These are phyloP conservation scores for Jatropha curcas DNA, from an alignment of 345 rosid species.

Conservation along the genomic window DNA sequence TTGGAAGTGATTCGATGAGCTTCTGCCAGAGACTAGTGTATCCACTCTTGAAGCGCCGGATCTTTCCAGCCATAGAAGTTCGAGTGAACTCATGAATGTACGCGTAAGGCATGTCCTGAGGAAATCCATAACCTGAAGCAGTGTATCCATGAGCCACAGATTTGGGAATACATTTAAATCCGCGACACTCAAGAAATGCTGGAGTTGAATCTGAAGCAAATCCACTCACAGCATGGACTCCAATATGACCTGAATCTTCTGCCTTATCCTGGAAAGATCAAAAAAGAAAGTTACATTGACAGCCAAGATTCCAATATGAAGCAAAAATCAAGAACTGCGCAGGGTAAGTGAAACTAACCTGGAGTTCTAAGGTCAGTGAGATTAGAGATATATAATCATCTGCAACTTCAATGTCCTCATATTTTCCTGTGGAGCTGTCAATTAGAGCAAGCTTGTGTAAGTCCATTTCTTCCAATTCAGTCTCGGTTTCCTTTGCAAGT, in stretches of 20 bases:
- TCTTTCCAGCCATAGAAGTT: slow-evolving; percentile 77
- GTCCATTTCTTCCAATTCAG: slow-evolving; percentile 63
- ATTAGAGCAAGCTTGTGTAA: slow-evolving; percentile 62
- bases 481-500: slow-evolving; percentile 53
- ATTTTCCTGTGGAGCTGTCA: slow-evolving; percentile 51
- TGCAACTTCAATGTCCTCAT: slow-evolving; percentile 53
- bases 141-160: slow-evolving; percentile 70
- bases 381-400: slow-evolving; percentile 67
- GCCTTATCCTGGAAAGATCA: slow-evolving; percentile 51
- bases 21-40: slow-evolving; percentile 58
- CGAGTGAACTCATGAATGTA: slow-evolving; percentile 66
- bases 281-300: background rate
- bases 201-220: slow-evolving; percentile 59
- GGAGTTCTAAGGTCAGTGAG: slow-evolving; percentile 57
- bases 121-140: slow-evolving; percentile 71
- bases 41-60: slow-evolving; percentile 61
- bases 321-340: background rate
- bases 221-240: slow-evolving; percentile 62
- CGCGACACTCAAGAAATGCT: slow-evolving; percentile 43
- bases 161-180: slow-evolving; percentile 49
- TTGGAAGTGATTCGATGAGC: slow-evolving; percentile 44
- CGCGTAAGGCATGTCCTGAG: slow-evolving; percentile 71
- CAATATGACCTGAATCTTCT: slow-evolving; percentile 44
- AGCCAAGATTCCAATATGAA: too few relatives aligned
- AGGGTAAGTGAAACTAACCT: slow-evolving; percentile 37